Base-by-base conservation (phyloP, 2,329 filamentous ascomycete genomes). In the Hymenoscyphus fraxineus region DNA sequence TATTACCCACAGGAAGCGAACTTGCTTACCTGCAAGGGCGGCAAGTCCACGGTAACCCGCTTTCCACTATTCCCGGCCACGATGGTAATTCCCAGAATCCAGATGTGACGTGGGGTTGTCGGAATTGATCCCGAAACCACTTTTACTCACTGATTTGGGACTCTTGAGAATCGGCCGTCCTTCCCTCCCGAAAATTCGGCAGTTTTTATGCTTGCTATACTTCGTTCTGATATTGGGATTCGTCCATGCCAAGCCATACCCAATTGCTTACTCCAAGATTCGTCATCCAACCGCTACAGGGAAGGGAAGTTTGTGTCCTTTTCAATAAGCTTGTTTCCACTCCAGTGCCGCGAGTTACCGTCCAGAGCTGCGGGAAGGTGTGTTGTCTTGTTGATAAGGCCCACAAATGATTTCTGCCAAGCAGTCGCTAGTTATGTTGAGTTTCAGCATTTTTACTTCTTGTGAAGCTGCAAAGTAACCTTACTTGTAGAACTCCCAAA, bases 1-100 rank as follows among this genome's bases (percentile, higher is more conserved):
- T 41, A 59, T 44, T 41, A 59, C 58, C 58, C 58, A 59, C 58
- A 41, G 58, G 58, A 54, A 54, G 47, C 47, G 47, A 54, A 27
- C 22, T 10, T 22, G 19, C 44, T 10, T 51, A 12, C 22, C n/a
- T 51, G 44, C 44, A 51, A 51, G 44, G 19, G 19, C 44, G 19
- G 44, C 44, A 51, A 51, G 44, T 51, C 27, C 22, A n/a, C n/a
- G 44, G 35, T 51, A 51, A 51, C 44, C 44, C 44, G 22, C 44
- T 51, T 51, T 12, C 9, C 47, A 35, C 35, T 35, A 35, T 35
- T 54, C 47, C 22, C 47, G 19, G 47, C 47, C 47, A 54, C 10
- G 19, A 54, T 54, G 47, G 47, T 19, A 19, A 54, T 54, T 54
- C 19, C 47, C 47, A 54, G 22, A 54, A 27, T 54, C 47, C 47